phyloP scores from a whole-genome alignment of 2,329 filamentous ascomycete genomes.

The Diaporthe sp. region DNA sequence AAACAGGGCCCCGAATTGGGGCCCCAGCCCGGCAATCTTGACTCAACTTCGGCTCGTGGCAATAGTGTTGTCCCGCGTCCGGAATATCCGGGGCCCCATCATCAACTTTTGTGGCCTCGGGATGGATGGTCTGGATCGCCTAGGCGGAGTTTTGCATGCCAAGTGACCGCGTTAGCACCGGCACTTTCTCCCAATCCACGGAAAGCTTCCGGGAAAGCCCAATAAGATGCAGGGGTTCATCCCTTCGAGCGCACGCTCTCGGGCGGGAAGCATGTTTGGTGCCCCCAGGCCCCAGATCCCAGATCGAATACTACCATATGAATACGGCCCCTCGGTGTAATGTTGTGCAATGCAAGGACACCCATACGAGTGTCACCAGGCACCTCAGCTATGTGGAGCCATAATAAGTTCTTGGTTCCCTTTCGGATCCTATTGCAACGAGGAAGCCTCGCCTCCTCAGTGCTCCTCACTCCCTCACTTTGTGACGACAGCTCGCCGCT shows the following conservation, averaged over 20 bases:
- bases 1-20: neutral
- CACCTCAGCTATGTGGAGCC: constrained; percentile 1
- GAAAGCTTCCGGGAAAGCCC: constrained; percentile 12
- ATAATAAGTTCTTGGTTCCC: neutral
- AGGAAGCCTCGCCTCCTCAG: constrained; percentile 7
- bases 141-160: neutral
- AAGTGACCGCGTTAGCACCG: constrained; percentile 22
- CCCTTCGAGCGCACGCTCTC: constrained; percentile 19
- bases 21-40: neutral
- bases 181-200: constrained; percentile 15
- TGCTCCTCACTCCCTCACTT: neutral
- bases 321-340: constrained; percentile 16
- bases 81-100: constrained; percentile 4
- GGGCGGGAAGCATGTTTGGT: neutral
- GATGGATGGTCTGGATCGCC: neutral
- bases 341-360: constrained; percentile 22
- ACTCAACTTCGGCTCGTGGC: neutral
- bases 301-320: neutral
- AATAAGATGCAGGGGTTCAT: constrained; percentile 14
- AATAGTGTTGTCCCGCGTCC: neutral
- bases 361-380: constrained; percentile 5
- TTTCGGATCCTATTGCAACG: constrained; percentile 26
- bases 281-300: constrained; percentile 23
- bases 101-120: neutral
- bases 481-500: neutral